Percentiles rank a stretch among this genome's conserved stretches.
Conservation (phyloP, 1,139 yeast species). For the Arxiozyma heterogenica region DNA sequence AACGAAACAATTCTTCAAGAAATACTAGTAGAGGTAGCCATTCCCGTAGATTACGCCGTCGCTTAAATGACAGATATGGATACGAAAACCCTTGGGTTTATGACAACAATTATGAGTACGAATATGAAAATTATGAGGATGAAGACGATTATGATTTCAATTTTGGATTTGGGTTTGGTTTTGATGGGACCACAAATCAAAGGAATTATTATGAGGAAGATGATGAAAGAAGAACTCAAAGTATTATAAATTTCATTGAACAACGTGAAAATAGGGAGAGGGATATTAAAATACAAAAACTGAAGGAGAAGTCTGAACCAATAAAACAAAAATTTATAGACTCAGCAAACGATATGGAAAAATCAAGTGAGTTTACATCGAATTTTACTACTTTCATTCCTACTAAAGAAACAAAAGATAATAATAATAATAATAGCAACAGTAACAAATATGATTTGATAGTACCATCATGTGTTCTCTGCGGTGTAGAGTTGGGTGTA, state of each 20-base stretch:
- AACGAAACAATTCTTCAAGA: background rate
- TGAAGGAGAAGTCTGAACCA: slow-evolving; percentile 26
- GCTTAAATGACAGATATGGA: background rate
- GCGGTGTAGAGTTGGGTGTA: slow-evolving; percentile 60
- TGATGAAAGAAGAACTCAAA: slow-evolving; percentile 31
- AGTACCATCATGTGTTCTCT: slow-evolving; percentile 52
- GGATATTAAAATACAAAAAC: slow-evolving; percentile 28
- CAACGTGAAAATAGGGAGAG: slow-evolving; percentile 32
- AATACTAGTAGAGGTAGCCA: background rate
- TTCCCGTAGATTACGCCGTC: background rate
- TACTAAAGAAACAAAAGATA: slow-evolving; percentile 7
- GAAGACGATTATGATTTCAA: background rate
- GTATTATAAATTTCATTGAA: slow-evolving; percentile 30
- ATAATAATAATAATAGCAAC: slow-evolving; percentile 20
- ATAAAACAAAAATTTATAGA: slow-evolving; percentile 18
- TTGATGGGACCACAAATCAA: background rate
- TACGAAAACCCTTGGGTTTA: background rate
- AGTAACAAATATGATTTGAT: slow-evolving; percentile 17
- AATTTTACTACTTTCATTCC: slow-evolving; percentile 28
- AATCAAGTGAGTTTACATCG: slow-evolving; percentile 21
- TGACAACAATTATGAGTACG: background rate
- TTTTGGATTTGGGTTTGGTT: background rate
- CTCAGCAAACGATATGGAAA: slow-evolving; percentile 13
- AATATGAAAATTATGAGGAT: background rate
- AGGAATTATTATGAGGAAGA: slow-evolving; percentile 8